A percentile compares a stretch with the other conserved stretches of the same genome.
Evolutionary conservation across 345 rosid genomes (phyloP).

Genomic region (Balakata baccata): DNA sequence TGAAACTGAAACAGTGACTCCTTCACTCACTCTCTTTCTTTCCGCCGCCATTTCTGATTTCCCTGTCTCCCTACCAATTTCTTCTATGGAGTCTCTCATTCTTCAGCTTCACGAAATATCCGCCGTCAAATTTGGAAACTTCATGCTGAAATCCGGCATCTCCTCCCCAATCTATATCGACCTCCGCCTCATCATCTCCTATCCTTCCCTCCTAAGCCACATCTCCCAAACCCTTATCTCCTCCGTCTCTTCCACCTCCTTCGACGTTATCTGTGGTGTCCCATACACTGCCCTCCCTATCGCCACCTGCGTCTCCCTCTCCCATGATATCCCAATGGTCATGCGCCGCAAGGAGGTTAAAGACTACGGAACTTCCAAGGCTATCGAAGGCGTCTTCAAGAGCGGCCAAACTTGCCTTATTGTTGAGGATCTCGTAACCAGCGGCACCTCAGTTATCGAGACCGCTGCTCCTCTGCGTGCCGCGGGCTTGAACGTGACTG

Average conservation of each 20-base stretch:
- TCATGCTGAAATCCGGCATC: conserved; percentile 94
- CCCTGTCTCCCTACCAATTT: neutral
- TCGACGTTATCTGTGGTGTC: conserved; percentile 77
- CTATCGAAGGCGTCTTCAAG: conserved; percentile 70
- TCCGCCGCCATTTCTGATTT: too few relatives aligned
- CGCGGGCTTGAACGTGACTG: conserved; percentile 71
- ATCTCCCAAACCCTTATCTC: conserved; percentile 71
- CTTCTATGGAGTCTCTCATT: conserved; percentile 74
- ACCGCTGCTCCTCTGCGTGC: conserved; percentile 77
- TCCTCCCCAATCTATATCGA: conserved; percentile 87
- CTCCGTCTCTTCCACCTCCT: conserved; percentile 55
- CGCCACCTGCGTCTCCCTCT: conserved; percentile 72
- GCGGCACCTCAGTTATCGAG: conserved; percentile 91
- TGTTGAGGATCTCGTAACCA: conserved; percentile 84
- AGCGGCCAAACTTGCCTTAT: conserved; percentile 57
- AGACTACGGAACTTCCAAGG: conserved; percentile 81
- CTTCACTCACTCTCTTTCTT: neutral
- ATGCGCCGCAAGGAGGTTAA: conserved; percentile 93
- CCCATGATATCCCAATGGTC: conserved; percentile 69
- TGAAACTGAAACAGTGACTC: neutral
- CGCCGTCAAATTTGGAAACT: conserved; percentile 82
- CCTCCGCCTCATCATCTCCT: conserved; percentile 83
- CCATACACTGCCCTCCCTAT: conserved; percentile 97
- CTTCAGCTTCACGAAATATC: conserved; percentile 84
- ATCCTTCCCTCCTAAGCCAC: conserved; percentile 71